A percentile compares a stretch with the other conserved stretches of the same genome.
Conservation (phyloP, 345 rosid species). For the Pistacia integerrima region DNA sequence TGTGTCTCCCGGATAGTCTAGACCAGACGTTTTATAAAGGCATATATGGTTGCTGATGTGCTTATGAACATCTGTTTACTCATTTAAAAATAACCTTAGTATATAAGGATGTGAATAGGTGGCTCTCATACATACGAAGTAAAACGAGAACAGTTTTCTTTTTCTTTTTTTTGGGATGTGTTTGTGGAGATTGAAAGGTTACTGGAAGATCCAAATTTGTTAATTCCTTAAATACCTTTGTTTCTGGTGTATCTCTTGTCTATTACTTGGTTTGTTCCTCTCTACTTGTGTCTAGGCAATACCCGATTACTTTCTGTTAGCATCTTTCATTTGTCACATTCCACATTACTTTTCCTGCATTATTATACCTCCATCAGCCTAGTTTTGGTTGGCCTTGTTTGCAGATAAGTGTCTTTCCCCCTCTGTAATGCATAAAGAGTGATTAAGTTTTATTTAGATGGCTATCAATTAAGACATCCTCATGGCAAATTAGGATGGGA, state of each 20-base stretch:
- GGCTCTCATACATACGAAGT: not conserved
- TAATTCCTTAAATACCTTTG: not conserved
- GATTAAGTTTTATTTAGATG: not conserved
- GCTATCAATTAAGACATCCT: not conserved
- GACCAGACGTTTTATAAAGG: too few species aligned
- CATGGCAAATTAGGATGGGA: not conserved
- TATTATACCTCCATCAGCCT: not conserved
- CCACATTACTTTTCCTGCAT: not conserved
- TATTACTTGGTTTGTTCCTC: not conserved
- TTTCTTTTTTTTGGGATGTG: not conserved
- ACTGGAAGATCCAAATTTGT: not conserved
- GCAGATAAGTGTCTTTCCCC: not conserved
- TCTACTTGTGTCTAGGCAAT: not conserved
- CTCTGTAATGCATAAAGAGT: not conserved
- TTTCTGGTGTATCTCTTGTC: not conserved
- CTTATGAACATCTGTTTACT: not conserved
- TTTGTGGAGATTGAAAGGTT: not conserved
- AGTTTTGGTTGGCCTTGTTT: not conserved
- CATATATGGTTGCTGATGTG: not conserved
- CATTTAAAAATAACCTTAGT: not conserved
- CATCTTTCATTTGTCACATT: not conserved
- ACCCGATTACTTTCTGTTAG: not conserved
- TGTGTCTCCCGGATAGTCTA: not conserved
- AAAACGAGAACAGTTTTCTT: not conserved
- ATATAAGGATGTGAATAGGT: not conserved